Evolutionary conservation across 305 asterid species (phyloP), one percentile per base, ranked within the genome.

Genomic region (Stenogyne calaminthoides): DNA sequence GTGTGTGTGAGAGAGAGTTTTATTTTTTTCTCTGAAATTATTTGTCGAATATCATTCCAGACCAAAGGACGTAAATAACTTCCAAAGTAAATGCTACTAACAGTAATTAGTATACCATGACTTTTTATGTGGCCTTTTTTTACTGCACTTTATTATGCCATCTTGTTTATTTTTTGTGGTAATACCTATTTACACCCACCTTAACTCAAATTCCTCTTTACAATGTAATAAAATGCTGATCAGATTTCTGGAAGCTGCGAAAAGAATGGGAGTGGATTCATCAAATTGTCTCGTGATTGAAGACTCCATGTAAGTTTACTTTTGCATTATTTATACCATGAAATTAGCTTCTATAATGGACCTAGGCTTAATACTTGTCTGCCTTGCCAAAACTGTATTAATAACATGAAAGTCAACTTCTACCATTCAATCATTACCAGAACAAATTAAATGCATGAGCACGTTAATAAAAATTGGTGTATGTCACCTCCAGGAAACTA

Each of bases 241-340:
- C 84, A 94, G 98, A 83, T 94, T 86, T 84, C 82, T 89, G 68
- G 98, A 94, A 88, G 98, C 97, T 78, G 97, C 98, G 60, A 86
- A 81, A 20, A 80, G 82, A 70, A 87, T 94, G 93, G 89, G 84
- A 80, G 86, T 83, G 54, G 88, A 88, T 82, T 75, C 95, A 71
- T 71, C 72, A 59, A 59, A 82, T 70, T 89, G 98, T 80, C 96
- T 94, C 39, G 98, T 94, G 75, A 90, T 94, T n/a, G 98, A 91
- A 80, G 97, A 94, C 77, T 94, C 97, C 46, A 55, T 87, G 98
- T 94, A 78, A 87, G 97, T 77, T 16, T 32, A 32, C 67, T 36
- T 70, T 19, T 55, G 34, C 22, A 6, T 29, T 67, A 27, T 62
- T 73, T 58, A 46, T 56, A 67, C n/a, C 59, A 32, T 70, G 67